phyloP scores from a whole-genome alignment of 2,329 filamentous ascomycete species.

The Fusarium sp. region DNA sequence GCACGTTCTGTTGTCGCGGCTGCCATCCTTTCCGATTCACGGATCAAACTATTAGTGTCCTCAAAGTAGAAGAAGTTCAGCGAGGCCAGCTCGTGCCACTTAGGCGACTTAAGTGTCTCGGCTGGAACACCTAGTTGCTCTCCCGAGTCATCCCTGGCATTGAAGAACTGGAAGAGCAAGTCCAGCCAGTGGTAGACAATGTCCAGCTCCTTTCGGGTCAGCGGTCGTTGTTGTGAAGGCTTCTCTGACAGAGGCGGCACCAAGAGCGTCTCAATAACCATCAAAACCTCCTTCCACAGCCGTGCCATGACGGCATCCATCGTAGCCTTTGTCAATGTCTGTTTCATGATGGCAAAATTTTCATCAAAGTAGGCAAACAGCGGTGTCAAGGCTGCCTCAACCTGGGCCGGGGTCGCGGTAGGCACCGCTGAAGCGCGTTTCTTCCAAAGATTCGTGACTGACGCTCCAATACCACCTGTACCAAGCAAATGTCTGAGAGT shows the following conservation, averaged over 20 bases:
- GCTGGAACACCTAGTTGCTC: conserved; percentile 88
- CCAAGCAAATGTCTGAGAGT: conserved; percentile 79
- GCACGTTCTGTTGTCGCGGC: conserved; percentile 80
- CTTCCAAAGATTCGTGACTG: conserved; percentile 75
- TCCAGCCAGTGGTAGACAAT: conserved; percentile 95
- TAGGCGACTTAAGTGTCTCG: conserved; percentile 93
- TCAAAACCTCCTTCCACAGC: conserved; percentile 95
- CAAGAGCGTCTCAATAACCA: conserved; percentile 87
- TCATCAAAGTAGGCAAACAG: conserved; percentile 96
- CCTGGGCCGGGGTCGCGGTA: conserved; percentile 73
- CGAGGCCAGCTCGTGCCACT: conserved; percentile 96
- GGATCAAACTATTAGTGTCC: conserved; percentile 86
- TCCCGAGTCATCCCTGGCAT: conserved; percentile 84
- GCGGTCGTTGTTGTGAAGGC: conserved; percentile 81
- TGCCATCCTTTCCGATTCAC: conserved; percentile 96
- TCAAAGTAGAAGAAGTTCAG: conserved; percentile 99
- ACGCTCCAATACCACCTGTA: conserved; percentile 73
- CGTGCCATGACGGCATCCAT: conserved; percentile 99
- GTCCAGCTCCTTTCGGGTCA: conserved; percentile 89
- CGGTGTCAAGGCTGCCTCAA: conserved; percentile 82
- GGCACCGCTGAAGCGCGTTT: conserved; percentile 65
- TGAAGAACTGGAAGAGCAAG: conserved; percentile 92
- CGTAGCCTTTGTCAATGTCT: conserved; percentile 91
- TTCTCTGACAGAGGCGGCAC: conserved; percentile 97
- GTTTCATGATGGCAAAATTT: conserved; percentile 99